A percentile compares a stretch with the other conserved stretches of the same genome.
phyloP scores from a whole-genome alignment of 345 rosid genomes.

The Bruguiera parviflora region DNA sequence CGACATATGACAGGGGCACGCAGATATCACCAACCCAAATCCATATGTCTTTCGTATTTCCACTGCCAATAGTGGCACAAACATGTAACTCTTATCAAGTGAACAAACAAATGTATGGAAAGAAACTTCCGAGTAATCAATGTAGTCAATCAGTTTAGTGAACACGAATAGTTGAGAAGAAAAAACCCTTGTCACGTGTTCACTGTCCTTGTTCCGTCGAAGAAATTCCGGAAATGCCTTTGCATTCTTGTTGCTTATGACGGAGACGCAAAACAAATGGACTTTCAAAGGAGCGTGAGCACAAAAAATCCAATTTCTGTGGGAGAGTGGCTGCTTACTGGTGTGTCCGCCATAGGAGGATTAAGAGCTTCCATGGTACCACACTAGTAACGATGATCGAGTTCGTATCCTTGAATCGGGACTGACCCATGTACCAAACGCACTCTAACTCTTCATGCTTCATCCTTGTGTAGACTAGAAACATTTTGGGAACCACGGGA shows the following conservation, averaged over 20 bases:
- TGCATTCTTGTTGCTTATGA: not conserved
- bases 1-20: no score
- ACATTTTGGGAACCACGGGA: slow-evolving; percentile 92
- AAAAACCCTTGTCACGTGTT: no score
- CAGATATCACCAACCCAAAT: no score
- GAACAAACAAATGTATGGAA: no score
- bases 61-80: no score
- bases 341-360: slow-evolving; percentile 97
- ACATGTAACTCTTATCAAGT: no score
- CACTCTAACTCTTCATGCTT: slow-evolving; percentile 76
- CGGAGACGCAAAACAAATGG: not conserved
- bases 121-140: no score
- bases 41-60: no score
- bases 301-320: not conserved
- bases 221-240: not conserved
- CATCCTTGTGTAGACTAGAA: slow-evolving; percentile 80
- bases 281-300: not conserved
- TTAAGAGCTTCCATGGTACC: slow-evolving; percentile 99
- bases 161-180: no score
- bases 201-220: no score
- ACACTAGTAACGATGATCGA: slow-evolving; percentile 81
- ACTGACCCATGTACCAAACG: slow-evolving; percentile 43
- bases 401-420: slow-evolving; percentile 85
- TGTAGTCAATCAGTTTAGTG: no score
- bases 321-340: slow-evolving; percentile 42